phyloP scores from a whole-genome alignment of 2,329 filamentous ascomycete genomes.

The Teratosphaeria viscida region DNA sequence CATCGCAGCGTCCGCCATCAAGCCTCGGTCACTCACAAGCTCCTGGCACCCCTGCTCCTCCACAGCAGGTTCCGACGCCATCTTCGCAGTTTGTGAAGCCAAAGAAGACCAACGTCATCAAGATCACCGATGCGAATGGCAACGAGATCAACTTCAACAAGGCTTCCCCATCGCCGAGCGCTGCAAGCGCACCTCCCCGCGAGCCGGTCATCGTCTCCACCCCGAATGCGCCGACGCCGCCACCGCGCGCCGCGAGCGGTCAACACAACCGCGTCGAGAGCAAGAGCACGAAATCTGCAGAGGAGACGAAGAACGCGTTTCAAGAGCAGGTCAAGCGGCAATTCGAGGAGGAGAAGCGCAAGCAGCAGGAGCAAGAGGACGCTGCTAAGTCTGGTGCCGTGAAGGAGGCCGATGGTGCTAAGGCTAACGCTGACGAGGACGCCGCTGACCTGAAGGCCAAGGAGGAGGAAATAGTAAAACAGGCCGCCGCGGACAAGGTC shows the following conservation, averaged over 20 bases:
- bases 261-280: conserved; percentile 64
- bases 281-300: conserved; percentile 46
- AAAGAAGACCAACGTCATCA: conserved; percentile 57
- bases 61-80: conserved; percentile 6
- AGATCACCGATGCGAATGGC: conserved; percentile 74
- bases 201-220: conserved; percentile 60
- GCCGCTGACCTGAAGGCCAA: conserved; percentile 30
- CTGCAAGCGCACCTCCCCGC: conserved; percentile 42
- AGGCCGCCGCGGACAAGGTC: conserved; percentile 25
- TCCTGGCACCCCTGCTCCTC: conserved; percentile 22
- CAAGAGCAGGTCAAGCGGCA: conserved; percentile 59
- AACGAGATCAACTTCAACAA: conserved; percentile 62
- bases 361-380: conserved; percentile 19
- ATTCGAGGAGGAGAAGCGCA: conserved; percentile 31
- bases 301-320: conserved; percentile 55
- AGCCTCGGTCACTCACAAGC: conserved; percentile 48
- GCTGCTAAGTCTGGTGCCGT: background rate
- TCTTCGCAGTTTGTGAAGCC: conserved; percentile 50
- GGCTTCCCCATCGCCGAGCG: conserved; percentile 46
- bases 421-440: conserved; percentile 41
- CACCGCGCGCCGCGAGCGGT: conserved; percentile 61
- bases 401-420: conserved; percentile 3
- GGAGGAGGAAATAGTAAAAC: conserved; percentile 1
- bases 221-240: conserved; percentile 59
- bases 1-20: conserved; percentile 53